These are phyloP conservation scores for Erucastrum elatum DNA, from an alignment of 345 rosid genomes.

Conservation along the genomic window DNA sequence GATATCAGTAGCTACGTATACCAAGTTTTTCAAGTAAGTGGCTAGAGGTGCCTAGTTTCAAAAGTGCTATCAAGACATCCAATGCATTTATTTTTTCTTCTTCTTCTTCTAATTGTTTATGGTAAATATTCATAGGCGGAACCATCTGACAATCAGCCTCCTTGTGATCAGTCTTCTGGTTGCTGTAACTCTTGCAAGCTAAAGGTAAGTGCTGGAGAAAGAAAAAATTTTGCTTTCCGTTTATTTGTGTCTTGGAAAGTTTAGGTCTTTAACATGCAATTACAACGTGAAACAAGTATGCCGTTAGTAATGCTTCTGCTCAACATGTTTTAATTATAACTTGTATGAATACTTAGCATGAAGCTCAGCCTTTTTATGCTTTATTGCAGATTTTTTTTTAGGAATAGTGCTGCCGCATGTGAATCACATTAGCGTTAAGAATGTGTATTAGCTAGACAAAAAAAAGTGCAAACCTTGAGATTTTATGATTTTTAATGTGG, in stretches of 20 bases:
- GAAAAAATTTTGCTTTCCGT: constrained; percentile 1
- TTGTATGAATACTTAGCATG: neutral
- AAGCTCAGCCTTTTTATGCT: constrained; percentile 20
- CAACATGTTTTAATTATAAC: neutral
- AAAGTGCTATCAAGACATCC: constrained; percentile 16
- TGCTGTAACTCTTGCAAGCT: constrained; percentile 57
- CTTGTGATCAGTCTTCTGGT: constrained; percentile 45
- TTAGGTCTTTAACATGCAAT: constrained; percentile 12
- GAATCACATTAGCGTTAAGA: constrained; percentile 7
- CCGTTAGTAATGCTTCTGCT: constrained; percentile 17
- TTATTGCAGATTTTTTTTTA: constrained; percentile 17
- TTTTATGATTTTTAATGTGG: constrained; percentile 1
- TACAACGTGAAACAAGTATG: constrained; percentile 8
- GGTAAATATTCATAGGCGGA: constrained; percentile 48
- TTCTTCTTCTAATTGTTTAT: constrained; percentile 28
- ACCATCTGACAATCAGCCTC: constrained; percentile 40
- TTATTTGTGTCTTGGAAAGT: constrained; percentile 13
- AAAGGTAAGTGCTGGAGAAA: constrained; percentile 56
- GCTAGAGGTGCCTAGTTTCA: constrained; percentile 34
- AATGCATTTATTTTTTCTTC: no score
- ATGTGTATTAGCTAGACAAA: constrained; percentile 14
- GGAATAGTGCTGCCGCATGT: constrained; percentile 10
- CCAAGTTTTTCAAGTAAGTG: constrained; percentile 60
- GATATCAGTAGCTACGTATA: constrained; percentile 55
- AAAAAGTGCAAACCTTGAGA: constrained; percentile 1